Conservation (phyloP, 2,329 filamentous ascomycete species). For the Cercospora zeae-maydis region DNA sequence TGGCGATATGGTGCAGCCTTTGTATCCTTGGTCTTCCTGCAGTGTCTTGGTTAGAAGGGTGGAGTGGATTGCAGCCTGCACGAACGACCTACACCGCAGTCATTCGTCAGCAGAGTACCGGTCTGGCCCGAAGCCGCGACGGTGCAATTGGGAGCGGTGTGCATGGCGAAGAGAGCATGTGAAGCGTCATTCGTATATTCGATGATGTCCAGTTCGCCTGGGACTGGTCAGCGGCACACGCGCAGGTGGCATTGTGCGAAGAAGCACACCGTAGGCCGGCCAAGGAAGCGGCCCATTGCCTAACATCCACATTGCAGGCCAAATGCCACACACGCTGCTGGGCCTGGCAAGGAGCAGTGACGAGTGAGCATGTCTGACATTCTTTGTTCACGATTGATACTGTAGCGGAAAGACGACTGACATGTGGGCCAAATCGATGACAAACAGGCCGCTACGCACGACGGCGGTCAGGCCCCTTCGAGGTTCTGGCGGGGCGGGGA, state of each 20-base stretch:
- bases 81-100: constrained; percentile 58
- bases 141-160: constrained; percentile 35
- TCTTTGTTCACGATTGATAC: too few relatives aligned
- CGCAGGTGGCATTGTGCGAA: constrained; percentile 20
- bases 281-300: constrained; percentile 47
- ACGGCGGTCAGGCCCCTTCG: not conserved
- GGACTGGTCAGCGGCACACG: constrained; percentile 20
- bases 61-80: not conserved
- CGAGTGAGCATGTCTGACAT: not conserved
- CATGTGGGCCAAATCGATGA: constrained; percentile 73
- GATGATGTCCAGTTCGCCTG: constrained; percentile 40
- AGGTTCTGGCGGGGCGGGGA: too few relatives aligned
- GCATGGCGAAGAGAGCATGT: constrained; percentile 36
- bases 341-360: not conserved
- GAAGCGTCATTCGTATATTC: constrained; percentile 38
- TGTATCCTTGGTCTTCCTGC: constrained; percentile 30
- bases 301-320: constrained; percentile 63
- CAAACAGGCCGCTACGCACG: constrained; percentile 62
- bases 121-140: constrained; percentile 36
- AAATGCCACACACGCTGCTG: constrained; percentile 57
- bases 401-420: not conserved
- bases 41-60: not conserved
- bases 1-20: constrained; percentile 44
- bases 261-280: constrained; percentile 30
- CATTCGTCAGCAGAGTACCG: constrained; percentile 45